phyloP scores from a whole-genome alignment of 371 early-diverging fungal genomes.

The Blakeslea trispora region DNA sequence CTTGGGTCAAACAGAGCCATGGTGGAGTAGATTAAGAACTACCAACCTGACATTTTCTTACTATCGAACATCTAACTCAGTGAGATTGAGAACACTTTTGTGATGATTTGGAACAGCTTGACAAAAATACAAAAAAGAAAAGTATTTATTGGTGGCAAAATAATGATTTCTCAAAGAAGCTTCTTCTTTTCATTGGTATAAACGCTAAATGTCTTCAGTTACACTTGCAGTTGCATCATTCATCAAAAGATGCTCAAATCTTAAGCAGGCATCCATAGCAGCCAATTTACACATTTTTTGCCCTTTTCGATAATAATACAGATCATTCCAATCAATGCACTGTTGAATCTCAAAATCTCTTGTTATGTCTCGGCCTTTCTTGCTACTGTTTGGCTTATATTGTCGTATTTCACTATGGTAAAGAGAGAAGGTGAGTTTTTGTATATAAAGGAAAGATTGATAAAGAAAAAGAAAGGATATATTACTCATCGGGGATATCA shows the following conservation, averaged over 20 bases:
- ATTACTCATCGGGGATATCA: conserved; percentile 65
- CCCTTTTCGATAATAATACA: conserved; percentile 18
- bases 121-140: too few species aligned
- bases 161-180: too few species aligned
- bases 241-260: conserved; percentile 33
- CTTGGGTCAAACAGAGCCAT: too few species aligned
- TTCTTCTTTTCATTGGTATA: too few species aligned
- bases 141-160: too few species aligned
- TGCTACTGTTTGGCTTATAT: conserved; percentile 17
- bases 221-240: conserved; percentile 16
- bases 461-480: not conserved
- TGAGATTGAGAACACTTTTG: too few species aligned
- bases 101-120: too few species aligned
- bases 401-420: conserved; percentile 19
- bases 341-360: conserved; percentile 16
- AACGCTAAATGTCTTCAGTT: too few species aligned
- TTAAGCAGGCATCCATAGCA: conserved; percentile 24
- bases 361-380: conserved; percentile 19
- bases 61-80: too few species aligned
- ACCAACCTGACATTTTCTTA: too few species aligned
- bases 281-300: conserved; percentile 10
- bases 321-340: conserved; percentile 30
- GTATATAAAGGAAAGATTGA: too few species aligned
- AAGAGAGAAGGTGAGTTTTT: not conserved
- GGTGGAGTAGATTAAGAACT: too few species aligned